These are phyloP conservation scores for Typha latifolia DNA, from an alignment of 176 grass and related monocot species.

Conservation along the genomic window DNA sequence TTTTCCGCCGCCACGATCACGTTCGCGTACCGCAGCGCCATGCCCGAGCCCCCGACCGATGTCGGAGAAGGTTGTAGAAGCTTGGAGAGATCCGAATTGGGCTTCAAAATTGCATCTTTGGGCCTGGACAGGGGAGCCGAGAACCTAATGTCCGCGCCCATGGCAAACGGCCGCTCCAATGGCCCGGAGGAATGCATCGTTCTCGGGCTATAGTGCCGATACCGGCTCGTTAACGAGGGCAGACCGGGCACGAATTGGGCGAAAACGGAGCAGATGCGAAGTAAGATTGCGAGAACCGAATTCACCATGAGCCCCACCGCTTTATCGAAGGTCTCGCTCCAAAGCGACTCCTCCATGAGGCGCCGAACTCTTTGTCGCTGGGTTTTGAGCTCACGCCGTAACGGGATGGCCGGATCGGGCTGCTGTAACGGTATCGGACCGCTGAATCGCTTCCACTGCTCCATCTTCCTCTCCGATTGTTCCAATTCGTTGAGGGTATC, in stretches of 20 bases:
- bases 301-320: constrained; percentile 52
- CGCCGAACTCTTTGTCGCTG: constrained; percentile 41
- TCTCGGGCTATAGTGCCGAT: background rate
- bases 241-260: constrained; percentile 41
- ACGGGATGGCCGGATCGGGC: constrained; percentile 16
- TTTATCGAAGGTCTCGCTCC: constrained; percentile 39
- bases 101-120: constrained; percentile 10
- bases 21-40: constrained; percentile 61
- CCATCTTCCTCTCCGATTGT: constrained; percentile 55
- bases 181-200: constrained; percentile 38
- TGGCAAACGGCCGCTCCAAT: constrained; percentile 13
- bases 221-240: constrained; percentile 12
- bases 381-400: constrained; percentile 33
- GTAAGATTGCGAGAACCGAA: constrained; percentile 49
- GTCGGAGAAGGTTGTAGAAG: constrained; percentile 17
- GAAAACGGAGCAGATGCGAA: constrained; percentile 43
- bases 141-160: constrained; percentile 26
- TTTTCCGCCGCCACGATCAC: constrained; percentile 41
- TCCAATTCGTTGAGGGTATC: constrained; percentile 57
- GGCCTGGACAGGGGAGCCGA: constrained; percentile 55
- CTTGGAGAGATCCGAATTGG: constrained; percentile 17
- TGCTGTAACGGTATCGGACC: constrained; percentile 58
- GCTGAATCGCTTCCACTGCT: constrained; percentile 52
- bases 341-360: constrained; percentile 57
- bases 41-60: constrained; percentile 53